These are phyloP conservation scores for Coccomyxa sp. DNA, from an alignment of 139 green algal species.

Conservation along the genomic window DNA sequence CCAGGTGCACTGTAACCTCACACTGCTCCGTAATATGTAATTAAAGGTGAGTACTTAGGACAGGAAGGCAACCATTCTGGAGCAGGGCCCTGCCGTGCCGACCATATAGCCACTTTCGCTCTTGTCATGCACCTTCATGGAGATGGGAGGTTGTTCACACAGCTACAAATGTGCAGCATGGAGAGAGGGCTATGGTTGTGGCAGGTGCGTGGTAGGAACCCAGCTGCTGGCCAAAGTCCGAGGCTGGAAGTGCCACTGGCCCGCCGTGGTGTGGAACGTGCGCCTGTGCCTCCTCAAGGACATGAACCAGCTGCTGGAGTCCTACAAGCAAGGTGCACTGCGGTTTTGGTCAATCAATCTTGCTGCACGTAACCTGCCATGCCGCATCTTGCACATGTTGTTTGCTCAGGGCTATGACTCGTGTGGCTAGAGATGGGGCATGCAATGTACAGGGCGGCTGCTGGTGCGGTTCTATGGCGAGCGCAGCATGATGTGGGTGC, in stretches of 20 bases:
- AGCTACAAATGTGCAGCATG: no score
- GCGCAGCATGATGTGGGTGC: slow-evolving; percentile 53
- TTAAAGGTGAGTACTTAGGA: no score
- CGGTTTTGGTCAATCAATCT: neutral
- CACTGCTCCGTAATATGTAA: no score
- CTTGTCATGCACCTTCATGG: no score
- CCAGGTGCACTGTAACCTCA: no score
- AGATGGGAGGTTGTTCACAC: no score
- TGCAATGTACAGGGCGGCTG: slow-evolving; percentile 31
- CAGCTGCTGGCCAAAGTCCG: slow-evolving; percentile 24
- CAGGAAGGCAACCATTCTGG: no score
- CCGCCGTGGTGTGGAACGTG: slow-evolving; percentile 44
- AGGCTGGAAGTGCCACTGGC: slow-evolving; percentile 40
- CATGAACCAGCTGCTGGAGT: slow-evolving; percentile 38
- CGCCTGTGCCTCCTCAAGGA: slow-evolving; percentile 36
- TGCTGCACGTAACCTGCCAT: neutral
- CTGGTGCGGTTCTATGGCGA: slow-evolving; percentile 59
- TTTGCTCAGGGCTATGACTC: neutral
- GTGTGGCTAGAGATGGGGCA: no score
- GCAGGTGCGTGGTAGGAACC: slow-evolving; percentile 8
- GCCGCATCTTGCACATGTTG: neutral
- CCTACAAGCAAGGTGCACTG: slow-evolving; percentile 28
- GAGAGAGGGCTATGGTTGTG: no score
- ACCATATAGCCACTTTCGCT: no score
- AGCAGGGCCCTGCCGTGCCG: no score